phyloP scores from a whole-genome alignment of 1,284 basidiomycete species.

The Ceratobasidium sp. region DNA sequence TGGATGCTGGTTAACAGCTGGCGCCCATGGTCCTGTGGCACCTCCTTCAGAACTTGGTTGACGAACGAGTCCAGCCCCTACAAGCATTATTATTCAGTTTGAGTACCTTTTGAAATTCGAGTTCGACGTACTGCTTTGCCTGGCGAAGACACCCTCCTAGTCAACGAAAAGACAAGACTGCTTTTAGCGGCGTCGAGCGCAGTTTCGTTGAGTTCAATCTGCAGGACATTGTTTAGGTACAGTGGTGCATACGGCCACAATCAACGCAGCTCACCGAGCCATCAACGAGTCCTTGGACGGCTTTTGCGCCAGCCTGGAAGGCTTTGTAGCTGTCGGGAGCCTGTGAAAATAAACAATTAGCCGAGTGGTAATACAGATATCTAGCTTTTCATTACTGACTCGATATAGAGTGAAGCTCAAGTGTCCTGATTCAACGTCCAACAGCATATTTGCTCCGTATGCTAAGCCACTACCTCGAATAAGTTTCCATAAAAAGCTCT shows the following conservation, averaged over 20 bases:
- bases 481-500: slow-evolving; percentile 93
- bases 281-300: slow-evolving; percentile 79
- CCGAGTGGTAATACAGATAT: too few relatives aligned
- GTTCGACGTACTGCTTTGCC: slow-evolving; percentile 74
- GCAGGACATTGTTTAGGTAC: slow-evolving; percentile 19
- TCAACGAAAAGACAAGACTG: slow-evolving; percentile 85
- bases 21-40: slow-evolving; percentile 77
- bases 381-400: slow-evolving; percentile 59
- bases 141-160: slow-evolving; percentile 84
- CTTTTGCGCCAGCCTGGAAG: slow-evolving; percentile 79
- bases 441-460: slow-evolving; percentile 85
- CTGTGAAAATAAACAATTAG: slow-evolving; percentile 54
- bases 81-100: background rate
- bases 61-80: slow-evolving; percentile 83
- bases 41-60: slow-evolving; percentile 86
- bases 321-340: slow-evolving; percentile 90
- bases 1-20: slow-evolving; percentile 82
- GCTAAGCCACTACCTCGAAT: slow-evolving; percentile 94
- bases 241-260: background rate
- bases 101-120: background rate
- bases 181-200: slow-evolving; percentile 93
- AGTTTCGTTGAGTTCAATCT: slow-evolving; percentile 86
- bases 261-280: slow-evolving; percentile 70
- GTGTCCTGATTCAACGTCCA: slow-evolving; percentile 85
- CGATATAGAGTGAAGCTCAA: slow-evolving; percentile 85